Evolutionary conservation across 1,284 basidiomycete genomes (phyloP).

Genomic region (Coniophora puteana): DNA sequence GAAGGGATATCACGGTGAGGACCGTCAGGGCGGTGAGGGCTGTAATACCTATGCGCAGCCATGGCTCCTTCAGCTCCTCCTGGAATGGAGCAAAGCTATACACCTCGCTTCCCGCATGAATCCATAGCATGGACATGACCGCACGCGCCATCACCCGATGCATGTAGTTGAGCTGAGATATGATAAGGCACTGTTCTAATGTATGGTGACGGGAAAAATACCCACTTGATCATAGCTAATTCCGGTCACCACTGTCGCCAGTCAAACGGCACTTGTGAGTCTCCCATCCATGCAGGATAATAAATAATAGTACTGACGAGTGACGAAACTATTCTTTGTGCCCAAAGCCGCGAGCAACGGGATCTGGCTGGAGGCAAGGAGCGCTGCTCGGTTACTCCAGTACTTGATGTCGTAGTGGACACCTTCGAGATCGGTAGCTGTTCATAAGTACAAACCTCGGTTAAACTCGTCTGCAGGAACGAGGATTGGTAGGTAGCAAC

Average conservation of each 20-base stretch:
- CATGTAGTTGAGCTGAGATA: conserved; percentile 41
- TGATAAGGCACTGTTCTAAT: conserved; percentile 4
- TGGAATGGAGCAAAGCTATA: conserved; percentile 1
- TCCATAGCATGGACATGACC: conserved; percentile 43
- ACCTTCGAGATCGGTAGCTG: conserved; percentile 35
- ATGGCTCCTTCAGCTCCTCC: conserved; percentile 16
- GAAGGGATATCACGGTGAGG: conserved; percentile 37
- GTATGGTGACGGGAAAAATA: neutral
- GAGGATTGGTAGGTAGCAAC: conserved; percentile 12
- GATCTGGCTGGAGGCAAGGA: conserved; percentile 51
- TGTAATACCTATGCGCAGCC: conserved; percentile 38
- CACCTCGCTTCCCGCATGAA: conserved; percentile 45
- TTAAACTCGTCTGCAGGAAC: neutral
- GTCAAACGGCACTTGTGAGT: conserved; percentile 4
- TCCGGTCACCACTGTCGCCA: conserved; percentile 48
- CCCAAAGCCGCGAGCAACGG: conserved; percentile 62
- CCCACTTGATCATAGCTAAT: conserved; percentile 54
- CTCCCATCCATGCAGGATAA: conserved; percentile 5
- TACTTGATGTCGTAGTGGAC: conserved; percentile 33
- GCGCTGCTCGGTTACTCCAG: conserved; percentile 47
- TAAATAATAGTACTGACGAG: conserved; percentile 33
- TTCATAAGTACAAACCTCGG: neutral
- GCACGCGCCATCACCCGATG: conserved; percentile 52
- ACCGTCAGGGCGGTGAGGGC: conserved; percentile 35
- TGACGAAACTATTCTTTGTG: conserved; percentile 61